A percentile compares a stretch with the other conserved stretches of the same genome.
These are phyloP conservation scores for Pseudocercospora eumusae DNA, from an alignment of 2,329 filamentous ascomycete species.

Conservation along the genomic window DNA sequence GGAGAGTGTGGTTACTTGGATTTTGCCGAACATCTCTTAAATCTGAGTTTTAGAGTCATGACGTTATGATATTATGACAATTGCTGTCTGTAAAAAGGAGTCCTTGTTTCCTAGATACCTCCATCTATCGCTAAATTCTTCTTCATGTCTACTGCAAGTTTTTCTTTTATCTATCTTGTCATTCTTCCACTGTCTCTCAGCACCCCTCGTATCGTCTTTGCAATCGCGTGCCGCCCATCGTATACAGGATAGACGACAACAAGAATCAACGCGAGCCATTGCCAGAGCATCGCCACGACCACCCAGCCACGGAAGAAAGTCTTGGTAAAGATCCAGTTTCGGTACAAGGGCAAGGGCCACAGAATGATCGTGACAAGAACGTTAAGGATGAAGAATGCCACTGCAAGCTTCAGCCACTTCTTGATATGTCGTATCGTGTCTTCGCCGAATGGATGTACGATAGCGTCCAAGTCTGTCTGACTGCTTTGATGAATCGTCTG, in stretches of 20 bases:
- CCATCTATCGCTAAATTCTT: too few relatives aligned
- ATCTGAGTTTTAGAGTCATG: neutral
- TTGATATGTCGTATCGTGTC: constrained; percentile 34
- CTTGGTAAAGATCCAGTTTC: constrained; percentile 51
- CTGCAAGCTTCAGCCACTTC: constrained; percentile 10
- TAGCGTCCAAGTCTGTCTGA: constrained; percentile 27
- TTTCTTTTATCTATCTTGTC: too few relatives aligned
- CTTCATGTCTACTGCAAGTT: too few relatives aligned
- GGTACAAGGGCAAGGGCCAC: constrained; percentile 56
- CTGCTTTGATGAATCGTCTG: too few relatives aligned
- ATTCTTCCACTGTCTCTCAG: too few relatives aligned
- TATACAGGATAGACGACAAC: too few relatives aligned
- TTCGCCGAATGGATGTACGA: constrained; percentile 49
- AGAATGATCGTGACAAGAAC: constrained; percentile 39
- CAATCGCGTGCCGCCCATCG: too few relatives aligned
- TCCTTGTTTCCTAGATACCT: neutral
- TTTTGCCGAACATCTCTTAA: constrained; percentile 15
- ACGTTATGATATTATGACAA: neutral
- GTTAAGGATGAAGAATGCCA: too few relatives aligned
- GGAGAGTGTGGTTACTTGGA: constrained; percentile 24
- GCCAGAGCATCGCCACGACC: constrained; percentile 50
- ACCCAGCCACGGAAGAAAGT: constrained; percentile 52
- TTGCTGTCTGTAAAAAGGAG: neutral
- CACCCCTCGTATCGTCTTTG: too few relatives aligned
- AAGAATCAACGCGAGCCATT: constrained; percentile 24